Evolutionary conservation across 2,329 filamentous ascomycete genomes (phyloP).

Genomic region (Scedosporium aurantiacum): DNA sequence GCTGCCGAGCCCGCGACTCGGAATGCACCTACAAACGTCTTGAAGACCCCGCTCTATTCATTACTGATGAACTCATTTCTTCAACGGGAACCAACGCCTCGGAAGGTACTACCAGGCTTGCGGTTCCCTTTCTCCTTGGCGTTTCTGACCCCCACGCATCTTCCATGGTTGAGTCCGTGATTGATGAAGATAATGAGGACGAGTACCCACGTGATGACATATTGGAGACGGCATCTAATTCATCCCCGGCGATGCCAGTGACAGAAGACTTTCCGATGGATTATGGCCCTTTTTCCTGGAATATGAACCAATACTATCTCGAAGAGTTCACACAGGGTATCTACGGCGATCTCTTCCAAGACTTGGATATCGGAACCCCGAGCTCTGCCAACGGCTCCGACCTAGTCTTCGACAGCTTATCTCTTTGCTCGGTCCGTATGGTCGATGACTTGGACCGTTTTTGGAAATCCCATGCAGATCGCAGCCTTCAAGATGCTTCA

Average conservation of each 20-base stretch:
- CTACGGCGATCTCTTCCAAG: neutral
- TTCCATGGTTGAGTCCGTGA: neutral
- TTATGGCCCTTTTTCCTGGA: neutral
- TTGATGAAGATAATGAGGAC: neutral
- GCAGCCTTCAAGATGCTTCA: neutral
- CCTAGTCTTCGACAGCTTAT: neutral
- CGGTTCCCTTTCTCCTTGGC: neutral
- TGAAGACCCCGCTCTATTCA: neutral
- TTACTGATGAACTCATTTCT: neutral
- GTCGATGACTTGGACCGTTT: neutral
- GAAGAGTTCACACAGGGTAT: slow-evolving; percentile 1
- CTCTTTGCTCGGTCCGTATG: neutral
- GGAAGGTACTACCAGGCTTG: neutral
- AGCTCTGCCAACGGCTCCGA: neutral
- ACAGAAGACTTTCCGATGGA: neutral
- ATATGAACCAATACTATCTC: neutral
- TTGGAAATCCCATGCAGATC: neutral
- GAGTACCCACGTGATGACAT: neutral
- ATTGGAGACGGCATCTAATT: neutral
- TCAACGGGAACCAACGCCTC: neutral
- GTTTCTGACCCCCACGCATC: neutral
- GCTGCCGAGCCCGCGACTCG: neutral
- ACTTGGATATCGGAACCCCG: neutral
- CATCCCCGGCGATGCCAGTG: neutral
- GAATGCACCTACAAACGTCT: slow-evolving; percentile 1